A percentile compares a stretch with the other conserved stretches of the same genome.
Evolutionary conservation across 495 filamentous ascomycete species (phyloP).

Genomic region (Xylaria telfairii): DNA sequence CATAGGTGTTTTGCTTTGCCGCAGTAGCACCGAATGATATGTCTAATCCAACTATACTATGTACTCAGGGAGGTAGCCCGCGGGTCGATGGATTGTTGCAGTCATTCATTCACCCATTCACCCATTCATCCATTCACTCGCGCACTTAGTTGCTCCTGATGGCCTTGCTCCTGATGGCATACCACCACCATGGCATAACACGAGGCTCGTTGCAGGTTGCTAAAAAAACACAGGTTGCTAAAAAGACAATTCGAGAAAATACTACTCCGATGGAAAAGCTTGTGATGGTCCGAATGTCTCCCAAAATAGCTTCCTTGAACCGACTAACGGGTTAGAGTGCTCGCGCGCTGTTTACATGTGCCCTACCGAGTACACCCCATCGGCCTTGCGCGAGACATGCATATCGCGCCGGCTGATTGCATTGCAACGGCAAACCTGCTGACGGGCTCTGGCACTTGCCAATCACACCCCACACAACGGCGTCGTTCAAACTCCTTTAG

Average conservation of each 20-base stretch:
- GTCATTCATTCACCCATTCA: background rate
- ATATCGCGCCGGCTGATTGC: slow-evolving; percentile 9
- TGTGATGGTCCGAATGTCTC: slow-evolving; percentile 9
- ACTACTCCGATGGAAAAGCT: background rate
- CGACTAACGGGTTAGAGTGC: background rate
- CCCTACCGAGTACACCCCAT: slow-evolving; percentile 22
- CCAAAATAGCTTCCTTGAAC: slow-evolving; percentile 17
- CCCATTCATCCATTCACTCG: too few relatives aligned
- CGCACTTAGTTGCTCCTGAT: too few relatives aligned
- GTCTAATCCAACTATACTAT: slow-evolving; percentile 5
- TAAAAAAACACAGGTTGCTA: slow-evolving; percentile 14
- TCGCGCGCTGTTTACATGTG: slow-evolving; percentile 11
- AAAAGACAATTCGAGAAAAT: slow-evolving; percentile 7
- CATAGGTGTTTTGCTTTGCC: slow-evolving; percentile 3
- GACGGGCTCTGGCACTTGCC: slow-evolving; percentile 14
- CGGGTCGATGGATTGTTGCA: slow-evolving; percentile 11
- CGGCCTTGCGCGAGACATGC: slow-evolving; percentile 29
- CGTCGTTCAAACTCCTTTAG: background rate
- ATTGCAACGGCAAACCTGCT: slow-evolving; percentile 18
- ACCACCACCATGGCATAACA: slow-evolving; percentile 8
- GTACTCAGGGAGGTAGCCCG: slow-evolving; percentile 3
- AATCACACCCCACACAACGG: background rate
- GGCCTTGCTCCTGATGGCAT: too few relatives aligned
- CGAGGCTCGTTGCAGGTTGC: slow-evolving; percentile 1
- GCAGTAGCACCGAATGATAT: background rate